Conservation (phyloP, 805 yeast genomes). For the Zygosaccharomyces rouxii region DNA sequence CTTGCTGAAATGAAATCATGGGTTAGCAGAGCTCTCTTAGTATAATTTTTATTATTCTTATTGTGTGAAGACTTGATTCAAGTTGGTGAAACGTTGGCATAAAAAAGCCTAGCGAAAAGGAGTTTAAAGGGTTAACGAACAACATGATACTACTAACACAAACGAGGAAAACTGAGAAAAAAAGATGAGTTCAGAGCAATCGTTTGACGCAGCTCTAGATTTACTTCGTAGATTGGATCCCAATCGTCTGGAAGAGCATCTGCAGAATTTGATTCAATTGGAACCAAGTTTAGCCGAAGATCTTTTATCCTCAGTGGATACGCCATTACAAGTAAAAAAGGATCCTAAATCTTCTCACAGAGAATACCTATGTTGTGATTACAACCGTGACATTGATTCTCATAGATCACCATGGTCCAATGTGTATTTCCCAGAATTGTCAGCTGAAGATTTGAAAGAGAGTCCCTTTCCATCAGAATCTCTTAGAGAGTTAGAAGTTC, state of each 20-base stretch:
- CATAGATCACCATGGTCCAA: slow-evolving; percentile 90
- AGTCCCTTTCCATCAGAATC: slow-evolving; percentile 68
- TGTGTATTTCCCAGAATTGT: slow-evolving; percentile 43
- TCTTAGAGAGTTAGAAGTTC: slow-evolving; percentile 68
- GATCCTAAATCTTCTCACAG: slow-evolving; percentile 42
- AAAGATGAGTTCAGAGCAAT: slow-evolving; percentile 16
- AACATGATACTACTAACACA: not conserved
- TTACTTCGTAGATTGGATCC: slow-evolving; percentile 74
- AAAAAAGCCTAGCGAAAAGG: not conserved
- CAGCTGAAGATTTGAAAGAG: slow-evolving; percentile 52
- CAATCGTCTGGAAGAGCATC: slow-evolving; percentile 44
- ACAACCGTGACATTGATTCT: slow-evolving; percentile 91
- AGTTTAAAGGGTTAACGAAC: not conserved
- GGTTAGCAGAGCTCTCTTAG: too few species aligned
- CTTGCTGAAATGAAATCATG: slow-evolving; percentile 34
- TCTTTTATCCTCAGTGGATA: slow-evolving; percentile 78
- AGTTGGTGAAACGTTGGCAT: too few species aligned
- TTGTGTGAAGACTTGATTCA: too few species aligned
- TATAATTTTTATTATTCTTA: too few species aligned
- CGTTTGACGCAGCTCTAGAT: slow-evolving; percentile 73
- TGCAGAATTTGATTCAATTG: slow-evolving; percentile 43
- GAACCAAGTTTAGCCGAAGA: slow-evolving; percentile 79
- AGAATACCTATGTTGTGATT: slow-evolving; percentile 81
- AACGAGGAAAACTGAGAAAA: not conserved
- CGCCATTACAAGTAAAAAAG: slow-evolving; percentile 50